Base-by-base conservation (phyloP, 2,329 filamentous ascomycete genomes). In the Aureobasidium sp. region DNA sequence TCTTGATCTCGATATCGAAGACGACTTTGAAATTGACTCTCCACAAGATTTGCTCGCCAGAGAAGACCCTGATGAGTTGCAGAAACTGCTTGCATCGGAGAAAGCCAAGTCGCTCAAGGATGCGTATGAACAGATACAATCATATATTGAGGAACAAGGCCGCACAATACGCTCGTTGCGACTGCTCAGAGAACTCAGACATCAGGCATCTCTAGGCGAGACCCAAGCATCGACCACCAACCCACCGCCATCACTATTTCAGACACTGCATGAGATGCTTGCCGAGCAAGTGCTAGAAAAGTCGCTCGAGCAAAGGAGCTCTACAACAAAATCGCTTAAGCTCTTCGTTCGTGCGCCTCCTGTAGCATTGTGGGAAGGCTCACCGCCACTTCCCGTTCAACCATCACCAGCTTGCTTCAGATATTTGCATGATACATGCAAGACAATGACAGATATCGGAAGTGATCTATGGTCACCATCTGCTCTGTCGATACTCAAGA, bases 401-500 rank as follows among this genome's bases (percentile, higher is more conserved):
- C 91, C 91, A 1, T 93, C 90, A 0, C 86, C 90, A 0, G 80
- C 81, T 25, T 78, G 85, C 0, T 96, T 96, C 70, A 83, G 81
- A 63, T 86, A 95, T 60, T 69, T 97, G 53, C 83, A 85, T 29
- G 79, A 79, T 48, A 70, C 96, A 30, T 82, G 84, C 5, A 75
- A 77, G 50, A 78, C 81, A 5, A 95, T 97, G 90, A 82, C 82
- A 3, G 77, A 80, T 13, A 77, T 82, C 3, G 92, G 92, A 0
- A 78, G 83, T 49, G 93, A 97, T 71, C 73, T 97, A 3, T 97
- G 92, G 92, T 91, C 87, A 59, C 81, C 84, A 2, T 78, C 79
- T 2, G 88, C 89, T 0, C 82, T 92, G 1, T 67, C 68, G 0
- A 76, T 78, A 0, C 69, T 96, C 65, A 94, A 91, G 74, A 70